These are phyloP conservation scores for Furcasterigmium furcatum DNA, from an alignment of 2,329 filamentous ascomycete genomes.

Conservation along the genomic window DNA sequence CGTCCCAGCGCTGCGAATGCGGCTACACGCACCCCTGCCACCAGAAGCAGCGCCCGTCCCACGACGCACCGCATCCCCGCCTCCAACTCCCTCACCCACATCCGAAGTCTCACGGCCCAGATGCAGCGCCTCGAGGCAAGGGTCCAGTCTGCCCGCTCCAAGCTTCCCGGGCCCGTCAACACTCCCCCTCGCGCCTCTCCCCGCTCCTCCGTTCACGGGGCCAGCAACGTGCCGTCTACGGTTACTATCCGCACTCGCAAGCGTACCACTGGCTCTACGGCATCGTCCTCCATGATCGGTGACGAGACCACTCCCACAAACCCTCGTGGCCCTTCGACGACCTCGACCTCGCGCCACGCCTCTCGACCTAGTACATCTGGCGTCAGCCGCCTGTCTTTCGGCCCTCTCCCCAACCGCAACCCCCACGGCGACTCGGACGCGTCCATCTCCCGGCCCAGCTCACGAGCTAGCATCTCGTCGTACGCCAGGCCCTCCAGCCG, in stretches of 20 bases:
- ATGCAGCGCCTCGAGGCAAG: constrained; percentile 96
- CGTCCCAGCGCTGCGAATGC: constrained; percentile 33
- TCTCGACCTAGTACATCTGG: constrained; percentile 59
- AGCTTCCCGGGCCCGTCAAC: constrained; percentile 75
- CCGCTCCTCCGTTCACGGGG: constrained; percentile 42
- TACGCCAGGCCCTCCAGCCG: constrained; percentile 52
- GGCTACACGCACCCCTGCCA: constrained; percentile 48
- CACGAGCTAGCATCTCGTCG: constrained; percentile 62
- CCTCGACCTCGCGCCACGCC: constrained; percentile 43
- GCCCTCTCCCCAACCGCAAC: constrained; percentile 55
- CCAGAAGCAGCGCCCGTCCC: constrained; percentile 44
- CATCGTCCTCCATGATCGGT: constrained; percentile 43
- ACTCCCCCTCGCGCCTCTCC: constrained; percentile 83
- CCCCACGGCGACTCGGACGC: constrained; percentile 35
- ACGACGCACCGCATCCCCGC: constrained; percentile 48
- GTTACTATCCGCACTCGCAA: constrained; percentile 68
- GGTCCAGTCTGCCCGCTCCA: constrained; percentile 87
- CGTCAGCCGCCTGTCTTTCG: constrained; percentile 61
- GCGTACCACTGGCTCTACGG: constrained; percentile 56
- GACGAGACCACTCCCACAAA: constrained; percentile 38
- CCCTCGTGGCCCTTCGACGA: constrained; percentile 46
- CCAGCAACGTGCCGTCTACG: constrained; percentile 45
- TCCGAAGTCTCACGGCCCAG: constrained; percentile 89
- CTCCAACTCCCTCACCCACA: constrained; percentile 80
- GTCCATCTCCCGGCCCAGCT: constrained; percentile 65